Conservation (phyloP, 257 asterid genomes). For the Solanum appendiculatum region DNA sequence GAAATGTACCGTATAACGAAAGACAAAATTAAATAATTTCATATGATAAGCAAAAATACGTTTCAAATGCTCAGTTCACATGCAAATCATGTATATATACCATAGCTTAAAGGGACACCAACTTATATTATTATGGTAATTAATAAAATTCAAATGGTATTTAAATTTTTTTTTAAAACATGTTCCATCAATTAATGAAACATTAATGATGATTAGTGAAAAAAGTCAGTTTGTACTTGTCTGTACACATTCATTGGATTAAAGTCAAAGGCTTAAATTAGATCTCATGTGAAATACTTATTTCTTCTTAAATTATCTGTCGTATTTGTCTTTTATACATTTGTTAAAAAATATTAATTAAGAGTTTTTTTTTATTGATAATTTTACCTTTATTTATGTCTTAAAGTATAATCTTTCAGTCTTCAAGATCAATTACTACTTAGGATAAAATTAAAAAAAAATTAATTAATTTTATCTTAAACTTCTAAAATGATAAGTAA, state of each 20-base stretch:
- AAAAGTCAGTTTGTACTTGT: background rate
- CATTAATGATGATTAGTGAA: background rate
- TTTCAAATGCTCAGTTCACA: background rate
- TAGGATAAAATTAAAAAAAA: background rate
- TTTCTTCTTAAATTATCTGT: background rate
- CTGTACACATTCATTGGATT: background rate
- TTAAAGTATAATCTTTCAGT: background rate
- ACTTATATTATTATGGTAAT: background rate
- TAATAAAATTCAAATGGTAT: background rate
- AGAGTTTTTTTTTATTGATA: background rate
- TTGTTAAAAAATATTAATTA: background rate
- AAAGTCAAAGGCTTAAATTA: background rate
- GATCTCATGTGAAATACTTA: background rate
- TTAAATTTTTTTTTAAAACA: background rate
- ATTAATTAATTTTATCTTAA: background rate
- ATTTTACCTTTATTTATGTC: background rate
- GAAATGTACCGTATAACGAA: background rate
- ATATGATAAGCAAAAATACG: background rate
- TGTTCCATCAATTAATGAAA: background rate
- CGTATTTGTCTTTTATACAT: background rate
- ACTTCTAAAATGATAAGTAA: background rate
- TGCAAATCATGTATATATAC: background rate
- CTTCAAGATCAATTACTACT: background rate
- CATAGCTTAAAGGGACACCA: background rate
- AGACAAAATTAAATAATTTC: background rate